Percentiles rank a stretch among this genome's conserved stretches.
These are phyloP conservation scores for Acacia acuminata DNA, from an alignment of 306 rosid genomes.

Conservation along the genomic window DNA sequence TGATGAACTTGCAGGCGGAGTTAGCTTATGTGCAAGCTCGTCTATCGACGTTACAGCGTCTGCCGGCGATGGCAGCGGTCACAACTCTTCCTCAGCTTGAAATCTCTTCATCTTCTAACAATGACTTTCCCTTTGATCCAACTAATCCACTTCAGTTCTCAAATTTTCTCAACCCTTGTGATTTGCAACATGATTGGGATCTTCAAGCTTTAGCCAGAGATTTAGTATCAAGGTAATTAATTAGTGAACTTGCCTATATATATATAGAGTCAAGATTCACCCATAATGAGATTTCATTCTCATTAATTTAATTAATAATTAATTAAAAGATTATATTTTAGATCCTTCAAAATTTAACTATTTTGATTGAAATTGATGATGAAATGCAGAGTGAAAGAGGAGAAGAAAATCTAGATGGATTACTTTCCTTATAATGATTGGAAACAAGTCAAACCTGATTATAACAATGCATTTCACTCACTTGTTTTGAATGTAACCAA, in stretches of 20 bases:
- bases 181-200: slow-evolving; percentile 51
- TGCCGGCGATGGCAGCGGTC: neutral
- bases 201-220: slow-evolving; percentile 69
- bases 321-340: neutral
- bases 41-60: slow-evolving; percentile 57
- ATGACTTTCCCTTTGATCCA: slow-evolving; percentile 47
- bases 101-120: slow-evolving; percentile 32
- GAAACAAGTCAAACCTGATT: neutral
- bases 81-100: slow-evolving; percentile 27
- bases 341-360: neutral
- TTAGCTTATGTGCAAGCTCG: slow-evolving; percentile 75
- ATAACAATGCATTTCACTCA: neutral
- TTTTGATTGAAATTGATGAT: neutral
- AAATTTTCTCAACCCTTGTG: slow-evolving; percentile 28
- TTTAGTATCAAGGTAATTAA: slow-evolving; percentile 45
- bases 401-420: neutral
- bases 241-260: neutral
- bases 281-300: slow-evolving; percentile 17
- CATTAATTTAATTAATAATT: slow-evolving; percentile 6
- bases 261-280: neutral
- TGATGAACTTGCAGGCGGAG: slow-evolving; percentile 81
- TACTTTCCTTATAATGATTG: neutral
- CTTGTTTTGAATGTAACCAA: neutral
- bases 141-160: slow-evolving; percentile 34
- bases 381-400: neutral